Evolutionary conservation across 164 flowering plant species (phyloP).

Genomic region (Stephania japonica): DNA sequence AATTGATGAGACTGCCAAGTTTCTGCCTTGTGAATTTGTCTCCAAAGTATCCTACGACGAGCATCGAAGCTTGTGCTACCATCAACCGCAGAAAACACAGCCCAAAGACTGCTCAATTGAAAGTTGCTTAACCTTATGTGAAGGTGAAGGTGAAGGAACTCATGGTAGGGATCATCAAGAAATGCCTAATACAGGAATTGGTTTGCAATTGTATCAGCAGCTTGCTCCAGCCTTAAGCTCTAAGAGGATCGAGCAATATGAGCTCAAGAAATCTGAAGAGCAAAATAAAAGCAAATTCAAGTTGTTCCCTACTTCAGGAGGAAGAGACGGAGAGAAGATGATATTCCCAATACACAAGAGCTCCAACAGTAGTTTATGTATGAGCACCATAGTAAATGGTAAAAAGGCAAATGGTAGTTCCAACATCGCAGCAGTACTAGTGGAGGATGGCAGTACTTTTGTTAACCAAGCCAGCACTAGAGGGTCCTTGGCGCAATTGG

Average conservation of each 20-base stretch:
- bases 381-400: conserved; percentile 44
- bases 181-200: conserved; percentile 29
- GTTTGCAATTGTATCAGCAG: conserved; percentile 29
- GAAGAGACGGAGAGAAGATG: conserved; percentile 25
- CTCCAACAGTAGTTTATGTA: conserved; percentile 42
- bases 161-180: conserved; percentile 58
- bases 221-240: conserved; percentile 19
- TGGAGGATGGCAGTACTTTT: conserved; percentile 17
- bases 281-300: conserved; percentile 31
- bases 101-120: conserved; percentile 61
- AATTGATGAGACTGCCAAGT: conserved; percentile 67
- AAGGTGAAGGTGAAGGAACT: too few relatives aligned
- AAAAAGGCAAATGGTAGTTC: too few relatives aligned
- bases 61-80: conserved; percentile 34
- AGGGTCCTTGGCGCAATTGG: conserved; percentile 19
- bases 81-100: conserved; percentile 43
- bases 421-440: conserved; percentile 26
- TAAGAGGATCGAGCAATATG: conserved; percentile 23
- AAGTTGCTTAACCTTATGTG: conserved; percentile 74
- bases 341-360: conserved; percentile 26
- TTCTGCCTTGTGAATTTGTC: conserved; percentile 66
- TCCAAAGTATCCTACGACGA: conserved; percentile 66
- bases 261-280: conserved; percentile 28
- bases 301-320: conserved; percentile 22
- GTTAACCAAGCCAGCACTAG: conserved; percentile 18